phyloP scores from a whole-genome alignment of 2,329 filamentous ascomycete species.

The Cladophialophora psammophila region DNA sequence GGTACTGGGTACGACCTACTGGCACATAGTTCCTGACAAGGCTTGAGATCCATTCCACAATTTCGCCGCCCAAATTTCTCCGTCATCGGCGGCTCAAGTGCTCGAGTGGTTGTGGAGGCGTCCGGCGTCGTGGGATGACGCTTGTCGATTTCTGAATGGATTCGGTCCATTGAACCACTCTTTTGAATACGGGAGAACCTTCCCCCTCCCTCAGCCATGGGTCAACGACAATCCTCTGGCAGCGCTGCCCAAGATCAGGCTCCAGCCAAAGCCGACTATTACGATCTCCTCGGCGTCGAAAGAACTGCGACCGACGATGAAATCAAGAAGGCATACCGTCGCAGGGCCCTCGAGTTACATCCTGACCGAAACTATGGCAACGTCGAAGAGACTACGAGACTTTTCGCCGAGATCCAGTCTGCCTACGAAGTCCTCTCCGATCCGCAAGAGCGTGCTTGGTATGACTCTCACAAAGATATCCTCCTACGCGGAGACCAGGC shows the following conservation, averaged over 20 bases:
- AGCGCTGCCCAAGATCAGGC: slow-evolving; percentile 36
- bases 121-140: not conserved
- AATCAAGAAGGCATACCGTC: slow-evolving; percentile 93
- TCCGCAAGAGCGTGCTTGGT: slow-evolving; percentile 95
- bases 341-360: slow-evolving; percentile 89
- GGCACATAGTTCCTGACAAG: not conserved
- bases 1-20: too few species aligned
- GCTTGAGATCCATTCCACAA: slow-evolving; percentile 6
- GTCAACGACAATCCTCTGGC: slow-evolving; percentile 53
- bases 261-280: slow-evolving; percentile 57
- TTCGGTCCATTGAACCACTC: not conserved
- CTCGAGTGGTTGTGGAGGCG: not conserved
- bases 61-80: not conserved
- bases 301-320: slow-evolving; percentile 80
- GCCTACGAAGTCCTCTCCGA: slow-evolving; percentile 97
- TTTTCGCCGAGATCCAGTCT: slow-evolving; percentile 89
- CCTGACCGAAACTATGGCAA: slow-evolving; percentile 93
- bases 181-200: not conserved
- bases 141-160: slow-evolving; percentile 9
- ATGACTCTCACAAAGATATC: slow-evolving; percentile 89
- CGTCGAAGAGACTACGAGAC: slow-evolving; percentile 79
- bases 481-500: slow-evolving; percentile 73
- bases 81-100: not conserved
- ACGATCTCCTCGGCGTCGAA: slow-evolving; percentile 80
- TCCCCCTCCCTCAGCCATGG: slow-evolving; percentile 45